Evolutionary conservation across 2,329 filamentous ascomycete species (phyloP).

Genomic region (Hymenoscyphus linearis): DNA sequence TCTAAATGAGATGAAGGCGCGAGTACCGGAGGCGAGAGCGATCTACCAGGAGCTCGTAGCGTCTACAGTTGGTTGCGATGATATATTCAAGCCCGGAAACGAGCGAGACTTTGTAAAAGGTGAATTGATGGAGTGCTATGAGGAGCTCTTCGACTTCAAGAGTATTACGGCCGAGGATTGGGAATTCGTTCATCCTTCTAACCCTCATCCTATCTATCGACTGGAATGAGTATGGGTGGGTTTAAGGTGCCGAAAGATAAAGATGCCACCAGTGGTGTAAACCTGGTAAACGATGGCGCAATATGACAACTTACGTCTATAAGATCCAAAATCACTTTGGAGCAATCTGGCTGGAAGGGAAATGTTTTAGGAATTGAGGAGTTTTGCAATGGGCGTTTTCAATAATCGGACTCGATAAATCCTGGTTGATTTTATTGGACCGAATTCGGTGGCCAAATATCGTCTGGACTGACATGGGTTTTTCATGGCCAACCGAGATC

Average conservation of each 20-base stretch:
- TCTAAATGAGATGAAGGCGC: not conserved
- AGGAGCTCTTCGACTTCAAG: not conserved
- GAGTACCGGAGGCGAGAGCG: not conserved
- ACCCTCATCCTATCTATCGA: not conserved
- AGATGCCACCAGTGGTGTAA: not conserved
- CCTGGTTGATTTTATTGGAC: not conserved
- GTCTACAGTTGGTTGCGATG: not conserved
- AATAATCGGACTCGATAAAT: not conserved
- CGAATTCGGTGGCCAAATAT: not conserved
- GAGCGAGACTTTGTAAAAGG: not conserved
- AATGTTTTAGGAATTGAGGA: not conserved
- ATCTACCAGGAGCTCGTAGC: not conserved
- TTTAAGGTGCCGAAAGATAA: not conserved
- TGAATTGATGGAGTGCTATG: not conserved
- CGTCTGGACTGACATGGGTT: not conserved
- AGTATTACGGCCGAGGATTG: not conserved
- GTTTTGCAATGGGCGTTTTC: not conserved
- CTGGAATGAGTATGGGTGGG: not conserved
- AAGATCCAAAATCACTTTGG: not conserved
- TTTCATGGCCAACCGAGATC: not conserved
- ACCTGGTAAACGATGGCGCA: not conserved
- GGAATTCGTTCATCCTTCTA: not conserved
- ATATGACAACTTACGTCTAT: not conserved
- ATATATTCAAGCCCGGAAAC: not conserved
- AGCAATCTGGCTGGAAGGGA: not conserved